A percentile compares a stretch with the other conserved stretches of the same genome.
phyloP scores from a whole-genome alignment of 1,284 basidiomycete genomes.

The Ganoderma lingzhi region DNA sequence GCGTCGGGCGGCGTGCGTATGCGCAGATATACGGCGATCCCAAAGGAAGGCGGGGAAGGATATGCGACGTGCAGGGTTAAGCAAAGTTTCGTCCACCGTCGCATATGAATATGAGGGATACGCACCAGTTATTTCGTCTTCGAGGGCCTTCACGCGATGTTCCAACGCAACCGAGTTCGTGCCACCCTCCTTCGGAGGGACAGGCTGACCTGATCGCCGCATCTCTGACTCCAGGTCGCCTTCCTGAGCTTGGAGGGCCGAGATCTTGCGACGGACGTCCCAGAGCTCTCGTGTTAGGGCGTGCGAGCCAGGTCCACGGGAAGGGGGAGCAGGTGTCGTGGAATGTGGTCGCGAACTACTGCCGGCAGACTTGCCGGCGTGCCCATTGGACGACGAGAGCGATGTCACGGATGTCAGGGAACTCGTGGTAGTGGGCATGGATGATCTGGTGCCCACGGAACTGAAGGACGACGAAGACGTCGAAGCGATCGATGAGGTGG shows the following conservation, averaged over 20 bases:
- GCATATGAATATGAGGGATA: slow-evolving; percentile 1
- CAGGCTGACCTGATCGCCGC: slow-evolving; percentile 29
- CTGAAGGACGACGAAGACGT: not conserved
- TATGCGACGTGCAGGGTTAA: not conserved
- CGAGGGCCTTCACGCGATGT: slow-evolving; percentile 21
- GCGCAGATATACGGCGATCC: slow-evolving; percentile 1
- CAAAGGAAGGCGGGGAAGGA: not conserved
- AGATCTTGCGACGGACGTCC: slow-evolving; percentile 45
- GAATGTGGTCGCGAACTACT: slow-evolving; percentile 8
- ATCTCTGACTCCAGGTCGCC: slow-evolving; percentile 42
- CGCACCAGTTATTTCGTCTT: slow-evolving; percentile 31
- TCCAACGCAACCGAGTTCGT: slow-evolving; percentile 16
- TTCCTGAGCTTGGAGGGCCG: slow-evolving; percentile 44
- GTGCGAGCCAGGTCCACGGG: slow-evolving; percentile 19
- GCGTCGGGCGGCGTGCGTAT: not conserved
- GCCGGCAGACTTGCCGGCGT: not conserved
- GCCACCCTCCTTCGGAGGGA: slow-evolving; percentile 25
- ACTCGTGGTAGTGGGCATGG: slow-evolving; percentile 1
- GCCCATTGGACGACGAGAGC: not conserved
- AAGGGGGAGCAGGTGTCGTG: slow-evolving; percentile 7
- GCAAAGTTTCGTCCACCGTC: not conserved
- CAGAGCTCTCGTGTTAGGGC: slow-evolving; percentile 43
- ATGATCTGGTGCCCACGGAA: not conserved
- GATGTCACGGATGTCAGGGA: not conserved
- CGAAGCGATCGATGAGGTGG: slow-evolving; percentile 4